Evolutionary conservation across 1,139 yeast genomes (phyloP).

Genomic region (Keqinozyma sinolaborantium): DNA sequence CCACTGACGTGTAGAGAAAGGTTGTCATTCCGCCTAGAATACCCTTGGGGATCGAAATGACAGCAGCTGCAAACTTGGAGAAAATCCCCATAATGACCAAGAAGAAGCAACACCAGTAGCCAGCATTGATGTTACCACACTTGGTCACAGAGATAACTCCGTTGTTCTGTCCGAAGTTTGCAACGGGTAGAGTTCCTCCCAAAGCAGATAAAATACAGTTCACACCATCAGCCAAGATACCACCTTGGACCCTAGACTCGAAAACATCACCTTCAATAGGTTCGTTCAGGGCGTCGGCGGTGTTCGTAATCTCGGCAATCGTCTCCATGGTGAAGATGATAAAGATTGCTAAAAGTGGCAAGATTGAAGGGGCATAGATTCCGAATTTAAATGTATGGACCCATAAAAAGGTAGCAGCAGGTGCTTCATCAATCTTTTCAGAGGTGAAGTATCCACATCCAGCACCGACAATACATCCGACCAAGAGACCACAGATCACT

Average conservation of each 20-base stretch:
- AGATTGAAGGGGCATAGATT: constrained; percentile 75
- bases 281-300: constrained; percentile 78
- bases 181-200: constrained; percentile 72
- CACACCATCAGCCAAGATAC: constrained; percentile 73
- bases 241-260: constrained; percentile 85
- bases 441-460: constrained; percentile 76
- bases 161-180: constrained; percentile 86
- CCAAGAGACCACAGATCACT: constrained; percentile 71
- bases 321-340: constrained; percentile 81
- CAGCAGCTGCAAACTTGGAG: constrained; percentile 83
- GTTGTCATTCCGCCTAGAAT: constrained; percentile 91
- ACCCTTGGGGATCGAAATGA: constrained; percentile 76
- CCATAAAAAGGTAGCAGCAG: constrained; percentile 83
- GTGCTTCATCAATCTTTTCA: constrained; percentile 55
- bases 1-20: constrained; percentile 81
- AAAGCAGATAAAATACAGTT: constrained; percentile 70
- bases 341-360: constrained; percentile 78
- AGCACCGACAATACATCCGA: constrained; percentile 87
- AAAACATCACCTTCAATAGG: constrained; percentile 73
- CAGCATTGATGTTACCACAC: constrained; percentile 79
- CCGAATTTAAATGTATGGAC: constrained; percentile 70
- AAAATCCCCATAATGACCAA: constrained; percentile 78
- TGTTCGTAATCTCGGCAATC: constrained; percentile 86
- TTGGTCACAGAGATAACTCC: constrained; percentile 87
- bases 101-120: constrained; percentile 84